Evolutionary conservation across 2,329 filamentous ascomycete genomes (phyloP).

Genomic region (Arthrinium puccinioides): DNA sequence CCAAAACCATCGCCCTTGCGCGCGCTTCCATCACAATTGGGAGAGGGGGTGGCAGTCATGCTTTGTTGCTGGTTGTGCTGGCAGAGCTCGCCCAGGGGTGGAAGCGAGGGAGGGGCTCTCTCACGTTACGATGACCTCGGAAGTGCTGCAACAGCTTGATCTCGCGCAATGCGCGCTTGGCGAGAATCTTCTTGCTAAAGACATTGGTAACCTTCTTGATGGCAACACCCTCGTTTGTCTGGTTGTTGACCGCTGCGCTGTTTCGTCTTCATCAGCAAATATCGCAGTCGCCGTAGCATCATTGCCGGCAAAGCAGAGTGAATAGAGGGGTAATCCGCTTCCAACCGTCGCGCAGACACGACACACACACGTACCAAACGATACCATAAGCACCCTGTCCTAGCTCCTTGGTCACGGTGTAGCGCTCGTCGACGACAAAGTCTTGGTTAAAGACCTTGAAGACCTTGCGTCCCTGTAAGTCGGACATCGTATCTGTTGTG

Average conservation of each 20-base stretch:
- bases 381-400: constrained; percentile 98
- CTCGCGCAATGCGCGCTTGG: constrained; percentile 94
- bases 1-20: too few relatives aligned
- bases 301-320: too few relatives aligned
- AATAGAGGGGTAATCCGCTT: neutral
- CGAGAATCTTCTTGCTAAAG: constrained; percentile 99
- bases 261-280: constrained; percentile 15
- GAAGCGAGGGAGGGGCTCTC: constrained; percentile 16
- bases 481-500: constrained; percentile 16
- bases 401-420: constrained; percentile 97
- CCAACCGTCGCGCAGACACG: neutral
- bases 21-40: neutral
- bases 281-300: constrained; percentile 8
- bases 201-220: constrained; percentile 99
- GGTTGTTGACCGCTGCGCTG: constrained; percentile 86
- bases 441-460: constrained; percentile 99
- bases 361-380: constrained; percentile 66
- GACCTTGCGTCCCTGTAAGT: constrained; percentile 54
- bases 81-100: neutral
- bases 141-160: constrained; percentile 99
- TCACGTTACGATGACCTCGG: constrained; percentile 77
- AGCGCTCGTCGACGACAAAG: constrained; percentile 96
- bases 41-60: neutral
- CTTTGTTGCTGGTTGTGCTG: neutral
- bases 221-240: constrained; percentile 87